Evolutionary conservation across 2,329 filamentous ascomycete species (phyloP).

Genomic region (Biscogniauxia marginata): DNA sequence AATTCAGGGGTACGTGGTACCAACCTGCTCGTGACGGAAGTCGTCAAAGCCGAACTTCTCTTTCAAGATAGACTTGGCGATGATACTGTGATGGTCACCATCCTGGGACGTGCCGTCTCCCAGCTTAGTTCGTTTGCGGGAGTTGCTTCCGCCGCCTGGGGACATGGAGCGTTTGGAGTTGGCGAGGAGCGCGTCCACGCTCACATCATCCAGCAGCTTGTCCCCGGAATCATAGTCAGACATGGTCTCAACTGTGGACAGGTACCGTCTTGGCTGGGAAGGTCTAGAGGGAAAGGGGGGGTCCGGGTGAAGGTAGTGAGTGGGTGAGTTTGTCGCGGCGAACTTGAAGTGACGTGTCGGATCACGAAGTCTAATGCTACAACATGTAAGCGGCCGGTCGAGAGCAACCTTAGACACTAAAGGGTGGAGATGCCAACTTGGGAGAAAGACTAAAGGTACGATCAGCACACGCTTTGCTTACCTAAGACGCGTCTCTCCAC

Average conservation of each 20-base stretch:
- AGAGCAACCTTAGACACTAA: no score
- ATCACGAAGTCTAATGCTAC: no score
- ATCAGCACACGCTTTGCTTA: no score
- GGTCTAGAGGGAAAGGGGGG: no score
- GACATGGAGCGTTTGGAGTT: constrained; percentile 12
- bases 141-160: not conserved
- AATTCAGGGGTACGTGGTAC: not conserved
- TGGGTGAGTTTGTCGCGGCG: no score
- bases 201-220: constrained; percentile 32
- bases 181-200: constrained; percentile 17
- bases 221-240: constrained; percentile 36
- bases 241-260: constrained; percentile 14
- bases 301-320: no score
- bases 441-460: no score
- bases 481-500: no score
- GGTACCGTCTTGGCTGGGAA: not conserved
- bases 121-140: constrained; percentile 11
- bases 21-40: constrained; percentile 45
- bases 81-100: constrained; percentile 1
- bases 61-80: constrained; percentile 30
- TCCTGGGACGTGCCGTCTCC: not conserved
- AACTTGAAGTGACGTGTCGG: no score
- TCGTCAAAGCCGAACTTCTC: constrained; percentile 39
- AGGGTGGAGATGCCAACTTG: no score
- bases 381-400: no score